Evolutionary conservation across 192 early-diverging fungal genomes (phyloP), one percentile per base, ranked within the genome.

Genomic region (Tieghemiomyces parasiticus): DNA sequence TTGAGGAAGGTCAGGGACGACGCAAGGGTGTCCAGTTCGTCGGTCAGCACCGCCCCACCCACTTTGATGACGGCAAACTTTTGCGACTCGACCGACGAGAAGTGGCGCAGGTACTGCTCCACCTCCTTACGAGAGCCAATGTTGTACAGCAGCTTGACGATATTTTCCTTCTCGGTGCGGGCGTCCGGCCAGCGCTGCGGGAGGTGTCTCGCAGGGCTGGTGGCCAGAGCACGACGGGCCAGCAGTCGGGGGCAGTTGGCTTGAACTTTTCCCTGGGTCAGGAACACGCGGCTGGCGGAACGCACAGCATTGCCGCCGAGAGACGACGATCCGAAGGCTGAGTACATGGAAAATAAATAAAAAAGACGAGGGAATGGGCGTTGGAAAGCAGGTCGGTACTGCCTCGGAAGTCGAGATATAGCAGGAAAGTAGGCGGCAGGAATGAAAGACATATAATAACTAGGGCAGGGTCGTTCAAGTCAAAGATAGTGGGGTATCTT

Each of bases 1-100:
- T 95, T 88, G 55, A 99, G 78, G 71, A 99, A 99, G 16, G 93
- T 95, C 63, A 97, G 81, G 22, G 96, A 86, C 1, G 91, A 93
- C 2, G 93, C 93, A 20, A 99, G 69, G 22, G 92, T 91, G 50
- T 93, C 91, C 45, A 99, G 78, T 55, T 95, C 92, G 63, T 99
- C 92, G 6, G 92, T 89, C 52, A 99, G 73, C n/a, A 98, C 89
- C 1, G 90, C 90, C 2, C 93, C 92, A 58, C 90, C 92, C 26
- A 99, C 95, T 72, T 99, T 99, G 79, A 99, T 95, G 38, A 99
- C 93, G 9, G 96, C 96, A 75, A 99, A 99, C 76, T 97, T 94
- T 79, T 99, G 96, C 25, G 90, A 92, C 72, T 97, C 93, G 47
- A 97, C 96, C 0, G 89, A 91, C 0, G 92, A 90, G 68, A 99